phyloP scores from a whole-genome alignment of 805 yeast genomes.

The Candida caryicola region DNA sequence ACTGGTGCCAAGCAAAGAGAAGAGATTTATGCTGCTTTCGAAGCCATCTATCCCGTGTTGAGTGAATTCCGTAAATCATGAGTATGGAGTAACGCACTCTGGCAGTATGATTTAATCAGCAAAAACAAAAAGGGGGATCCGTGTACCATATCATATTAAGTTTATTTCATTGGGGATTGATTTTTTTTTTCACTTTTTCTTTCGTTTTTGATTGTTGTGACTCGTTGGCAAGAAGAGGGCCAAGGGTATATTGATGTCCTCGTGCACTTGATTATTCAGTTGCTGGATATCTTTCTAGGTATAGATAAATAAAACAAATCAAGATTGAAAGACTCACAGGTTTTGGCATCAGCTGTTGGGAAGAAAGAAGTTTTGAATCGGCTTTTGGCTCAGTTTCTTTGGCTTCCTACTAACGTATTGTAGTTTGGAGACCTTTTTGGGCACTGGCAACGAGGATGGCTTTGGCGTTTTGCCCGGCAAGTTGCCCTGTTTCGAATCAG shows the following conservation, averaged over 20 bases:
- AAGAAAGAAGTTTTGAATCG: background rate
- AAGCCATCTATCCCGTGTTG: constrained; percentile 96
- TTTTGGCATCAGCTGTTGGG: too few relatives aligned
- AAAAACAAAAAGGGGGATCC: background rate
- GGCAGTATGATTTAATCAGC: constrained; percentile 1
- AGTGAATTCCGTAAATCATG: constrained; percentile 91
- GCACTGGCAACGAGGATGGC: too few relatives aligned
- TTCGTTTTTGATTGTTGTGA: background rate
- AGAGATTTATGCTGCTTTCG: constrained; percentile 97
- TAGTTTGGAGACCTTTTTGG: constrained; percentile 3
- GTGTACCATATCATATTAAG: background rate
- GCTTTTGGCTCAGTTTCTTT: constrained; percentile 1
- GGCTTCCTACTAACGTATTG: constrained; percentile 16
- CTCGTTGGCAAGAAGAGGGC: too few relatives aligned
- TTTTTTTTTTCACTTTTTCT: background rate
- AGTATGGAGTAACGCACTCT: constrained; percentile 7
- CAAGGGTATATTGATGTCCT: background rate
- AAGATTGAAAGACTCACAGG: too few relatives aligned
- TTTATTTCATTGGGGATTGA: constrained; percentile 7
- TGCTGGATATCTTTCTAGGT: too few relatives aligned
- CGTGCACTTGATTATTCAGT: too few relatives aligned
- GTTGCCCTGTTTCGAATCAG: constrained; percentile 5
- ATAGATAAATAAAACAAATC: too few relatives aligned
- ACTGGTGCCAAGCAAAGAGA: constrained; percentile 99
- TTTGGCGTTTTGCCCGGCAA: background rate